Evolutionary conservation across 805 yeast species (phyloP), one percentile per base, ranked within the genome.

Genomic region (Starmerella potacharoeniae): DNA sequence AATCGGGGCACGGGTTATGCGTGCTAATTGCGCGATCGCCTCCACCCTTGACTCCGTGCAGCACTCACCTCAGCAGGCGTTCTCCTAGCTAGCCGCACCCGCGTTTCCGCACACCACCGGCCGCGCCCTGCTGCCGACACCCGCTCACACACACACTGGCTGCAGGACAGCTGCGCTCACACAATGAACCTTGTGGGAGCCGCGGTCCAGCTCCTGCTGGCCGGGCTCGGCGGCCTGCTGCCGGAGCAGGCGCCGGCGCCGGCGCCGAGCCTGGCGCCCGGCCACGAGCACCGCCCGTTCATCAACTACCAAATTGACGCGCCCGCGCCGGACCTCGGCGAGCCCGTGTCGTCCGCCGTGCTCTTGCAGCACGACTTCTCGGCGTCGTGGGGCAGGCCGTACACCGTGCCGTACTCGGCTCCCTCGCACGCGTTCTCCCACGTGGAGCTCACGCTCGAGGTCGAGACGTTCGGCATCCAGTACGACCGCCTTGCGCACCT

Each of bases 401-500:
- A 52, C 47, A 62, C 60, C 8, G 66, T 59, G 22, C 42, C 48
- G 22, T 70, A 68, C 57, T 39, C 50, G 10, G 68, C 75, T 6
- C 71, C 74, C 6, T 49, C 54, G 7, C 64, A 57, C 14, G 60
- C 55, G 17, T 71, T 71, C 58, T 62, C 64, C 40, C 65, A 69
- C 34, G 74, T 71, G 9, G 61, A 58, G 6, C 58, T 70, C 30
- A 56, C 62, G 3, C 57, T 71, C n/a, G 60, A 67, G 22, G 65
- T 68, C 4, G 55, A 66, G 9, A 64, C 65, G 14, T 59, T 53
- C 29, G 74, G 74, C 30, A 54, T 61, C 34, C 75, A 71, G 58
- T 71, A 61, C 54, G 75, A 71, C 57, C 66, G 75, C 16, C 60
- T 71, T 55, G 70, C 65, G n/a, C 70, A 69, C 51, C 48, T 72